A percentile compares a stretch with the other conserved stretches of the same genome.
Conservation (phyloP, 2,329 filamentous ascomycete genomes). For the Pseudogymnoascus verrucosus region DNA sequence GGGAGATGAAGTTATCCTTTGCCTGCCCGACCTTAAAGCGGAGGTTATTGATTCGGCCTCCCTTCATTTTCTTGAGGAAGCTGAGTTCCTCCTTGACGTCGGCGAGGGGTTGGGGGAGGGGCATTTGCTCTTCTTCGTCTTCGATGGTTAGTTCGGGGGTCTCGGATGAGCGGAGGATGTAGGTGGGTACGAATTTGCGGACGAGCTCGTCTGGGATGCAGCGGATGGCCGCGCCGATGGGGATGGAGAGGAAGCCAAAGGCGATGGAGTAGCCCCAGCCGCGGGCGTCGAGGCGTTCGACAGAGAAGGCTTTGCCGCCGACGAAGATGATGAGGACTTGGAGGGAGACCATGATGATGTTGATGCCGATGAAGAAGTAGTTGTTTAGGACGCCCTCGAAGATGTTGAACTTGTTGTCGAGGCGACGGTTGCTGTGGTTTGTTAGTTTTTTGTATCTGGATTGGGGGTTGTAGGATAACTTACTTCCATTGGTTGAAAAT, state of each 20-base stretch:
- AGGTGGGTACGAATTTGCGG: conserved; percentile 23
- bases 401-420: conserved; percentile 94
- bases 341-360: conserved; percentile 76
- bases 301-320: conserved; percentile 69
- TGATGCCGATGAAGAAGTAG: conserved; percentile 83
- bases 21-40: conserved; percentile 72
- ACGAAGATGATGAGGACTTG: conserved; percentile 87
- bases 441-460: conserved; percentile 17
- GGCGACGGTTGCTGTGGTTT: conserved; percentile 63
- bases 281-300: conserved; percentile 51
- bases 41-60: conserved; percentile 72
- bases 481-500: conserved; percentile 97
- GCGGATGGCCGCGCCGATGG: conserved; percentile 72
- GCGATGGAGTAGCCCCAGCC: conserved; percentile 87
- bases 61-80: conserved; percentile 73
- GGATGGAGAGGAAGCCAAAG: conserved; percentile 76
- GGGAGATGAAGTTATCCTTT: conserved; percentile 57
- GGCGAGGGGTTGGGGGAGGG: conserved; percentile 63
- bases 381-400: conserved; percentile 83
- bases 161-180: conserved; percentile 21
- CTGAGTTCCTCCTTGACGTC: conserved; percentile 74
- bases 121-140: conserved; percentile 55
- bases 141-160: conserved; percentile 45
- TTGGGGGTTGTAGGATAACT: conserved; percentile 31
- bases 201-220: conserved; percentile 62